Conservation (phyloP, 345 rosid species). For the Moricandia arvensis region DNA sequence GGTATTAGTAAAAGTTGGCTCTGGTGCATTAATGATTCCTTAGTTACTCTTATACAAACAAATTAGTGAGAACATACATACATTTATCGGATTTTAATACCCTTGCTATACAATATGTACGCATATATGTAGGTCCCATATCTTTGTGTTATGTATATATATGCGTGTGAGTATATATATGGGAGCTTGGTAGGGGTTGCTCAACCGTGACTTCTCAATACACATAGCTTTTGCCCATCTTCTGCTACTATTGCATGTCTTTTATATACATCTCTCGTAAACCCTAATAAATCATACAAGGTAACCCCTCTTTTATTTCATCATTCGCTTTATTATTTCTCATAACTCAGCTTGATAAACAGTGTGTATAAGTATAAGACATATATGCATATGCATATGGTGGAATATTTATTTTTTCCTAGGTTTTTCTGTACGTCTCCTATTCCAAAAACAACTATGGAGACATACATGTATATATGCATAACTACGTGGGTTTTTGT, state of each 20-base stretch:
- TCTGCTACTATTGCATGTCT: constrained; percentile 24
- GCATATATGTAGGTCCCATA: background rate
- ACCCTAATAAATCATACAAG: background rate
- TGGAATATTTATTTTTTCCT: background rate
- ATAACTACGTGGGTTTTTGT: background rate
- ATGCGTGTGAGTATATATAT: background rate
- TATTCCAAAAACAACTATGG: background rate
- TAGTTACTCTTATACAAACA: background rate
- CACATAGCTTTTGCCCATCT: constrained; percentile 8
- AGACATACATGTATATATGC: background rate
- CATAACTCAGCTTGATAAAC: background rate
- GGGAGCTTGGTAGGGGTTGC: constrained; percentile 18
- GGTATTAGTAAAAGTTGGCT: too few species aligned
- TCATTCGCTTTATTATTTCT: background rate
- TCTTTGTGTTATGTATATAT: background rate
- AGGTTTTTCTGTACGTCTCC: background rate
- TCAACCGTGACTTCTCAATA: constrained; percentile 25
- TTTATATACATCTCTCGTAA: constrained; percentile 7
- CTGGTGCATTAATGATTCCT: background rate
- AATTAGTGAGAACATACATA: background rate
- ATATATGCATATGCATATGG: background rate
- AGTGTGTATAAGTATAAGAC: background rate
- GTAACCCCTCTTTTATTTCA: background rate
- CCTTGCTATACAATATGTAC: constrained; percentile 1
- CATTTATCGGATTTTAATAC: constrained; percentile 8